These are phyloP conservation scores for Plasmodium fragile DNA, from an alignment of 169 alveolate genomes.

Conservation along the genomic window DNA sequence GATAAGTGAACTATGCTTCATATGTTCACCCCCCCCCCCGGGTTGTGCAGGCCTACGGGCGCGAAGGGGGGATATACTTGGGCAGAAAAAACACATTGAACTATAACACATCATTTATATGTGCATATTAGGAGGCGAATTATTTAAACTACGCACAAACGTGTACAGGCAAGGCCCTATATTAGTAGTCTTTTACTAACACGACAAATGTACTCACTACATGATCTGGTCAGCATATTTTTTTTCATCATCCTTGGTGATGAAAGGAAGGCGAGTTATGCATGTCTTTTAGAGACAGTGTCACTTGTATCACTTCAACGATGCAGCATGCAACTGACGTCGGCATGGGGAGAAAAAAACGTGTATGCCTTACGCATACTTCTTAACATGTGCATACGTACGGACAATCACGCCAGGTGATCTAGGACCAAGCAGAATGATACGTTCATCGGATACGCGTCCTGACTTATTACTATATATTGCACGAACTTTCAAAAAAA, in stretches of 20 bases:
- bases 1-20: neutral
- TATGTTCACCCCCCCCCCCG: neutral
- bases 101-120: slow-evolving; percentile 4
- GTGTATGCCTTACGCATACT: neutral
- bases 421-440: neutral
- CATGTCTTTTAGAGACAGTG: neutral
- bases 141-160: neutral
- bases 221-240: neutral
- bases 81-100: neutral
- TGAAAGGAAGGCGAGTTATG: neutral
- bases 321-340: neutral
- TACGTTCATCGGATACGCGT: neutral
- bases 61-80: neutral
- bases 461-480: neutral
- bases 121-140: neutral
- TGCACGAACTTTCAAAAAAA: neutral
- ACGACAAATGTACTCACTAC: neutral
- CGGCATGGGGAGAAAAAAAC: neutral
- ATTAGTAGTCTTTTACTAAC: neutral
- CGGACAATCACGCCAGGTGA: neutral
- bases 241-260: neutral
- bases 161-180: neutral
- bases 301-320: neutral
- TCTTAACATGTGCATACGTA: neutral
- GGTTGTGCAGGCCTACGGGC: neutral